phyloP scores from a whole-genome alignment of 805 yeast genomes.

The Ogataea nonfermentans region DNA sequence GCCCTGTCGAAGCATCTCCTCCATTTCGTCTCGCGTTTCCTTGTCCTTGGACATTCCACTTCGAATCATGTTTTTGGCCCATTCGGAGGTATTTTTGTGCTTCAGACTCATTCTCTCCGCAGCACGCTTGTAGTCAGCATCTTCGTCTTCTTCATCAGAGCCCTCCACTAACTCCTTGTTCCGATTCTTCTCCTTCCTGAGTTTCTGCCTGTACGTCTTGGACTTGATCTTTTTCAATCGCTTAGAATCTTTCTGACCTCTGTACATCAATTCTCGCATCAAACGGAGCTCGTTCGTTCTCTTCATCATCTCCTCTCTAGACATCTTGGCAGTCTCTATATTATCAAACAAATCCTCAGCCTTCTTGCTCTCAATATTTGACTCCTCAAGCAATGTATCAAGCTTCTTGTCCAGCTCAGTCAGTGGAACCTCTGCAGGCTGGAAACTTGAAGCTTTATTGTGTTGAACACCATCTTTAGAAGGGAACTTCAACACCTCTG shows the following conservation, averaged over 20 bases:
- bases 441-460: constrained; percentile 53
- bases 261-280: constrained; percentile 94
- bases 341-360: constrained; percentile 86
- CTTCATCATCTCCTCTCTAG: constrained; percentile 73
- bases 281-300: constrained; percentile 79
- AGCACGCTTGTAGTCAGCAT: constrained; percentile 74
- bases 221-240: constrained; percentile 94
- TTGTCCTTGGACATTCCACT: constrained; percentile 90
- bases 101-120: constrained; percentile 88
- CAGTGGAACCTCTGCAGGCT: constrained; percentile 44
- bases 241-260: constrained; percentile 89
- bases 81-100: constrained; percentile 82
- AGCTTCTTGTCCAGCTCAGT: constrained; percentile 70
- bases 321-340: constrained; percentile 73
- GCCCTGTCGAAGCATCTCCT: constrained; percentile 89
- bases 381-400: constrained; percentile 55
- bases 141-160: constrained; percentile 54
- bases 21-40: constrained; percentile 81
- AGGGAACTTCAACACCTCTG: constrained; percentile 83
- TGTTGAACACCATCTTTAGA: constrained; percentile 44
- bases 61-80: constrained; percentile 89
- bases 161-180: constrained; percentile 68
- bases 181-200: constrained; percentile 76
- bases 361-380: constrained; percentile 68
- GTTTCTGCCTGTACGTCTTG: constrained; percentile 79